Evolutionary conservation across 2,329 filamentous ascomycete species (phyloP), one percentile per base, ranked within the genome.

Genomic region (Fusarium paranaense): DNA sequence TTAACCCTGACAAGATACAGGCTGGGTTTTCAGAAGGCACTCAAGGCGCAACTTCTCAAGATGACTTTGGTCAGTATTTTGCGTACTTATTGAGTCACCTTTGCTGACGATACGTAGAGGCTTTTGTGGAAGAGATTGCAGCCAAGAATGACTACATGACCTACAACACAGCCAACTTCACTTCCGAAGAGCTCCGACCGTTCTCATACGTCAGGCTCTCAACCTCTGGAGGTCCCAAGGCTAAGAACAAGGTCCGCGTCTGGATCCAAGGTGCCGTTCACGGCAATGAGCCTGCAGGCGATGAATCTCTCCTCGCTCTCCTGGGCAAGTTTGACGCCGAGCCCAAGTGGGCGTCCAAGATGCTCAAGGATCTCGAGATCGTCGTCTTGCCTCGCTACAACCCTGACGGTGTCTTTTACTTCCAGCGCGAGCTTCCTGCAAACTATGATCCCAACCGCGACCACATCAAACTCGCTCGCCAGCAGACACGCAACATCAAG

Each of bases 361-460:
- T 82, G 0, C 78, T 82, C 1, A 67, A 77, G 18, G 75, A 79
- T 3, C 66, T 79, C 1, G 81, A 82, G 7, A 75, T 82, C 1
- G 57, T 82, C 13, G 52, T 82, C 14, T 45, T 82, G 7, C 81
- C 80, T 0, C 74, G 81, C 0, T 82, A 82, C 27, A 82, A 82
- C 33, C 79, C 80, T 0, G 81, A 82, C n/a, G 81, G 81, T 2
- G 78, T 81, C 3, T 78, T 73, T 25, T 82, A 82, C 64, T 82
- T 82, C 66, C 81, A 82, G 70, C 78, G 81, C 2, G 69, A 64
- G 0, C 62, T 82, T 1, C 76, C 81, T 0, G 77, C 78, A 0
- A 79, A 77, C 50, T 79, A 76, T 10, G 81, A 82, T 33, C 81
- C 81, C 1, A 82, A 82, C 62, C 78, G 81, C 2, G 81, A 82